Evolutionary conservation across 352 stramenopile genomes (phyloP).

Genomic region (Phytophthora meadii): DNA sequence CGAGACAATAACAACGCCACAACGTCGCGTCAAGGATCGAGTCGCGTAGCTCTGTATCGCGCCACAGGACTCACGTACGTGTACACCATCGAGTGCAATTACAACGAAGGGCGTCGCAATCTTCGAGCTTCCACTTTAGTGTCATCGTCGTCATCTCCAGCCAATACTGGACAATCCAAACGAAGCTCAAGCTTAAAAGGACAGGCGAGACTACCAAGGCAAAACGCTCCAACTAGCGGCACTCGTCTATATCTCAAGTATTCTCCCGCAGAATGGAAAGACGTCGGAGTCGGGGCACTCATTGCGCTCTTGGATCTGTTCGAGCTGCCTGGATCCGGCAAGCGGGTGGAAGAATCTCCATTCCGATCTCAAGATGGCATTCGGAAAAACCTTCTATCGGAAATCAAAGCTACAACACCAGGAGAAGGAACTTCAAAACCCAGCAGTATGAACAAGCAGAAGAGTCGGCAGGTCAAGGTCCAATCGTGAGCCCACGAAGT

Average conservation of each 20-base stretch:
- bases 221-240: constrained; percentile 23
- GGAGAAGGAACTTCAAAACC: constrained; percentile 13
- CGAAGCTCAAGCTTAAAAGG: constrained; percentile 18
- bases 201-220: constrained; percentile 24
- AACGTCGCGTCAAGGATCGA: constrained; percentile 71
- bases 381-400: constrained; percentile 53
- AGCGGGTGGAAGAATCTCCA: constrained; percentile 45
- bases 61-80: constrained; percentile 78
- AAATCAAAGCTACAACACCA: constrained; percentile 42
- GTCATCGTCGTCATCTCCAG: constrained; percentile 15
- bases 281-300: constrained; percentile 70
- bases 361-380: constrained; percentile 66
- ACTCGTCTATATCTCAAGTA: constrained; percentile 71
- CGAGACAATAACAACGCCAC: constrained; percentile 63
- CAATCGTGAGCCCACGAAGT: constrained; percentile 8
- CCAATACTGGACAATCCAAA: constrained; percentile 5
- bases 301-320: constrained; percentile 72
- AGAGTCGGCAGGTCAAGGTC: constrained; percentile 13
- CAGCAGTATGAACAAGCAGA: constrained; percentile 20
- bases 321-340: constrained; percentile 43
- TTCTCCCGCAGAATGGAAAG: constrained; percentile 64
- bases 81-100: constrained; percentile 95
- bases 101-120: constrained; percentile 78
- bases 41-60: constrained; percentile 77
- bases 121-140: constrained; percentile 34